Percentiles rank a stretch among this genome's conserved stretches.
Evolutionary conservation across 352 stramenopile genomes (phyloP).

Genomic region (Pythium volutum): DNA sequence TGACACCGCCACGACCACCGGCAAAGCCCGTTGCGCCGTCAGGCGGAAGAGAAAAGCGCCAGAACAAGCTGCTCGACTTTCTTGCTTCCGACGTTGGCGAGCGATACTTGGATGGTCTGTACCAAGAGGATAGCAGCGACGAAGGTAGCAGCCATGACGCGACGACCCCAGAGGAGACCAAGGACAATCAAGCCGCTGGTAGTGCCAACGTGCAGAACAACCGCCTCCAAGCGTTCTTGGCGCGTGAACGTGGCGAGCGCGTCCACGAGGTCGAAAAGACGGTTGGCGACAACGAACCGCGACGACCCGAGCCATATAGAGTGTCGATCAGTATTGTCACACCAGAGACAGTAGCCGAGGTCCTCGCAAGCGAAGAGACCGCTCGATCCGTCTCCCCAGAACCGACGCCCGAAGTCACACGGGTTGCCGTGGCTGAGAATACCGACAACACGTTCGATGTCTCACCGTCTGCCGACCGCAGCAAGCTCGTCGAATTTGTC

Average conservation of each 20-base stretch:
- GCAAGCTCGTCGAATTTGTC: constrained; percentile 55
- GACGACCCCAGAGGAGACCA: constrained; percentile 24
- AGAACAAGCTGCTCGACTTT: constrained; percentile 73
- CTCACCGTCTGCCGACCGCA: constrained; percentile 20
- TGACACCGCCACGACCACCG: not conserved
- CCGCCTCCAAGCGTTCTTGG: constrained; percentile 56
- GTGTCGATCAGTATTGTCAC: constrained; percentile 22
- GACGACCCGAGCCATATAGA: constrained; percentile 13
- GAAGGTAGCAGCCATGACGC: constrained; percentile 23
- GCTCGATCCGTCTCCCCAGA: constrained; percentile 18
- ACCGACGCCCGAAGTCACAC: constrained; percentile 16
- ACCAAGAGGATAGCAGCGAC: constrained; percentile 54
- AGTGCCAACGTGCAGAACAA: constrained; percentile 40
- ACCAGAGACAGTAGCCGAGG: not conserved
- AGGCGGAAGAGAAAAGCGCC: constrained; percentile 28
- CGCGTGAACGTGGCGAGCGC: constrained; percentile 44
- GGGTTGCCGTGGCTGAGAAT: not conserved
- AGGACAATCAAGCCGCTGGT: constrained; percentile 4
- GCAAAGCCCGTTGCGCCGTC: constrained; percentile 8
- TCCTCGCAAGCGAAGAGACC: constrained; percentile 1
- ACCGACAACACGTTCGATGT: not conserved
- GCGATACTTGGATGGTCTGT: constrained; percentile 66
- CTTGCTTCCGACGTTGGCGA: constrained; percentile 69
- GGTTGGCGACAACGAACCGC: not conserved
- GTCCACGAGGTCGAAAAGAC: constrained; percentile 34